These are phyloP conservation scores for Peronospora belbahrii DNA, from an alignment of 352 stramenopile genomes.

Conservation along the genomic window DNA sequence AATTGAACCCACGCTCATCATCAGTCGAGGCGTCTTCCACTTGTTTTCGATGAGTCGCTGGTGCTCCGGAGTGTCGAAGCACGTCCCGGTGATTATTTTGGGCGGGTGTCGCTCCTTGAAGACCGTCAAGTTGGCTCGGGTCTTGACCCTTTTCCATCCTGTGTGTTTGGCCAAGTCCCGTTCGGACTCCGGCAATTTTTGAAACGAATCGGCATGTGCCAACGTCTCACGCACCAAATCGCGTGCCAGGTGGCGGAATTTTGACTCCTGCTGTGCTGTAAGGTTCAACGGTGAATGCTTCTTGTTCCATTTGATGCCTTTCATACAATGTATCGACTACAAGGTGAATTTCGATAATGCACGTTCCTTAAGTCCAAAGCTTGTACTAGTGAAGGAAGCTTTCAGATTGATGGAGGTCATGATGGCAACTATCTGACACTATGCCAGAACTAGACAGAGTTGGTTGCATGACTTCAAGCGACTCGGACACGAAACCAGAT, in stretches of 20 bases:
- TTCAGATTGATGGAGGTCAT: too few relatives aligned
- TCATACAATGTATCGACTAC: too few relatives aligned
- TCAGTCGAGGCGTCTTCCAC: constrained; percentile 40
- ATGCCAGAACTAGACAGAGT: too few relatives aligned
- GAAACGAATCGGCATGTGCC: constrained; percentile 24
- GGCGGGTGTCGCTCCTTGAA: constrained; percentile 35
- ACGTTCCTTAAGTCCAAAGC: too few relatives aligned
- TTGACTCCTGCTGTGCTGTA: constrained; percentile 12
- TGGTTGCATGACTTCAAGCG: too few relatives aligned
- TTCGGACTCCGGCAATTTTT: constrained; percentile 6
- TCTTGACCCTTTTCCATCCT: constrained; percentile 38
- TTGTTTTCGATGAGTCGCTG: constrained; percentile 26
- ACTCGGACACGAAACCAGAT: too few relatives aligned
- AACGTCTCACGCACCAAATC: constrained; percentile 31
- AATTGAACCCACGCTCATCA: constrained; percentile 37
- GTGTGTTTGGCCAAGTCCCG: constrained; percentile 21
- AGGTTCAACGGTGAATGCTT: constrained; percentile 30
- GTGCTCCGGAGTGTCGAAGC: constrained; percentile 22
- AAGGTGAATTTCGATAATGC: too few relatives aligned
- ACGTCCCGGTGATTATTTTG: constrained; percentile 20
- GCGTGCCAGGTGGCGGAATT: constrained; percentile 21
- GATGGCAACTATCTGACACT: too few relatives aligned
- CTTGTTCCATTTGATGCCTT: neutral
- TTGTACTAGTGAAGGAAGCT: too few relatives aligned
- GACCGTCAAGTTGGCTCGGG: constrained; percentile 30